Base-by-base conservation (phyloP, 441 rosid genomes). In the Adansonia grandidieri region DNA sequence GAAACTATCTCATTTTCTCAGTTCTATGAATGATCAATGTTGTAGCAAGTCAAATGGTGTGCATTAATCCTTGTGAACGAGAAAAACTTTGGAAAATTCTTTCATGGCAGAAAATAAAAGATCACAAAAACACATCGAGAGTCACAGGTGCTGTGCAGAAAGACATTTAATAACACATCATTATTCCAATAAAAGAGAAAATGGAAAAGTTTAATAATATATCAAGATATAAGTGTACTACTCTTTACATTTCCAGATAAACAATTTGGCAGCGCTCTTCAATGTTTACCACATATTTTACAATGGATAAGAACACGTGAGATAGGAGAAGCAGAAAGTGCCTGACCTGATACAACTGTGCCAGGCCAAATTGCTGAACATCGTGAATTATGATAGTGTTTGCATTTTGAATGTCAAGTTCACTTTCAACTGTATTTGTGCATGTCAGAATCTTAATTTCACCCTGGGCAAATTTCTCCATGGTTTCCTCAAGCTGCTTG, bases 341-440 rank as follows among this genome's bases (percentile, higher is more conserved):
- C 5, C 57, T 79, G 80, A 96, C 98, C 98, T 96, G 98, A 87
- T 96, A 92, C 80, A 96, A 82, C 83, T 96, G 98, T 54, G 98
- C 98, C 24, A 96, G 89, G 66, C 98, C 99, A 88, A 96, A 96
- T 76, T 84, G 95, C 71, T 94, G 99, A 86, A 96, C 97, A 88
- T 96, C 99, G 85, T 96, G 98, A 86, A 96, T 88, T 73, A 96
- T 84, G 76, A 96, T 96, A 82, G 98, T 96, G 82, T 96, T 96
- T 80, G 98, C 97, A 74, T 96, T 96, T 79, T 93, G 98, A 88
- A 96, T 96, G 84, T 94, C 98, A 76, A 96, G 98, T 84, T 97
- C 98, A 78, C 98, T 96, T 89, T 96, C 99, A 69, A 96, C 98
- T 71, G 94, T 94, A 79, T 94, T 96, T 70, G 98, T 96, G 86